Percentiles rank a stretch among this genome's conserved stretches.
These are phyloP conservation scores for Xylariomycetidae sp. DNA, from an alignment of 2,329 filamentous ascomycete species.

Conservation along the genomic window DNA sequence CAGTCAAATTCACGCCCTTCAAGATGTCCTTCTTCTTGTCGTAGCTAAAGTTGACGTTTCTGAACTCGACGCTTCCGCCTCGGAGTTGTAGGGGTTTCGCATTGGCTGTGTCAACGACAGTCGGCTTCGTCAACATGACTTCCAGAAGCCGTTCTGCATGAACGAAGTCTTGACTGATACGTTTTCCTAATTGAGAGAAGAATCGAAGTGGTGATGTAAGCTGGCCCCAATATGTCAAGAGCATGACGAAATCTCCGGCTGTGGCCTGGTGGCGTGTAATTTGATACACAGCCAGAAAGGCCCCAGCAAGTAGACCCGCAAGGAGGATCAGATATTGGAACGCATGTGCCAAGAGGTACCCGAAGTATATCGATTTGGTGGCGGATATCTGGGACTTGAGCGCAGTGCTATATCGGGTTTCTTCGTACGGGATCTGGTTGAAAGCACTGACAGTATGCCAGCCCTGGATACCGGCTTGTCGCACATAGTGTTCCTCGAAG, in stretches of 20 bases:
- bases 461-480: constrained; percentile 49
- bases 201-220: constrained; percentile 65
- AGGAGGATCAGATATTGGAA: constrained; percentile 60
- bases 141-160: constrained; percentile 52
- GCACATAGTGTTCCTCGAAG: constrained; percentile 50
- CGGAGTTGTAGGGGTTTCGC: constrained; percentile 44
- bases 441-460: constrained; percentile 56
- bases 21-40: constrained; percentile 54
- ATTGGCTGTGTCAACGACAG: constrained; percentile 44
- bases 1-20: constrained; percentile 45
- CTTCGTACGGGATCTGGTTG: constrained; percentile 53
- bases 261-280: constrained; percentile 55
- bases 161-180: constrained; percentile 50
- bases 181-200: constrained; percentile 54
- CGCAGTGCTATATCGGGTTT: constrained; percentile 46
- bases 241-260: constrained; percentile 63
- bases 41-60: constrained; percentile 52
- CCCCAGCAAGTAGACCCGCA: constrained; percentile 60
- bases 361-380: constrained; percentile 33
- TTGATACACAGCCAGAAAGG: constrained; percentile 57
- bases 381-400: constrained; percentile 35
- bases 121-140: constrained; percentile 52
- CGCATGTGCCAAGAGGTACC: constrained; percentile 46
- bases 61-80: constrained; percentile 49
- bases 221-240: constrained; percentile 70